Evolutionary conservation across 2,329 filamentous ascomycete species (phyloP).

Genomic region (Bipolaris sorokiniana): DNA sequence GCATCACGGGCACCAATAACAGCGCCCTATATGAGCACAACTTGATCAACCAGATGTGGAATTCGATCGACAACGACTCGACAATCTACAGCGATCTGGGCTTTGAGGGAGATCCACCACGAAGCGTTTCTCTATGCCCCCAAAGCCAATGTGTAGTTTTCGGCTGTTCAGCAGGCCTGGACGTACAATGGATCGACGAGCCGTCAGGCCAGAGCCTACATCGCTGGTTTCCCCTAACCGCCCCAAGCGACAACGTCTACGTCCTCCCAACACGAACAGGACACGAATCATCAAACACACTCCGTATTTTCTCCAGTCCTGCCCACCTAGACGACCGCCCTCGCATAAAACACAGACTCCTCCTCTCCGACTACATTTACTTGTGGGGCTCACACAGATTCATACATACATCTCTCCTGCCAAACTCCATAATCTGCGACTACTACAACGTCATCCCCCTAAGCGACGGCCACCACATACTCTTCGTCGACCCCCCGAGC

Average conservation of each 20-base stretch:
- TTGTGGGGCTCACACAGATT: constrained; percentile 34
- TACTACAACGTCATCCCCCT: constrained; percentile 69
- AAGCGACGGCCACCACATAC: constrained; percentile 68
- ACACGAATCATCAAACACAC: constrained; percentile 61
- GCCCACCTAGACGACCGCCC: constrained; percentile 13
- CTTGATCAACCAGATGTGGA: constrained; percentile 42
- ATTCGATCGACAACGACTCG: constrained; percentile 40
- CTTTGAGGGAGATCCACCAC: constrained; percentile 66
- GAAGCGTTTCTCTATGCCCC: constrained; percentile 70
- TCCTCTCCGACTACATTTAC: constrained; percentile 14
- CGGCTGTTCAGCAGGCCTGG: constrained; percentile 67
- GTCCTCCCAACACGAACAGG: constrained; percentile 64
- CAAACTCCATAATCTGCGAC: constrained; percentile 50
- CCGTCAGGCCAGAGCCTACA: constrained; percentile 58
- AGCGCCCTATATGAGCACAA: constrained; percentile 29
- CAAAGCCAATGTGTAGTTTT: constrained; percentile 69
- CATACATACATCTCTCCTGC: constrained; percentile 18
- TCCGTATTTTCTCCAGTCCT: constrained; percentile 68
- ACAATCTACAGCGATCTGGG: constrained; percentile 62
- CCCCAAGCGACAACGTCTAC: constrained; percentile 62
- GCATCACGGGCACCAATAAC: constrained; percentile 33
- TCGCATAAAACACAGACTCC: constrained; percentile 33
- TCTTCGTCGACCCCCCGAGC: constrained; percentile 67
- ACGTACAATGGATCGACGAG: constrained; percentile 66
- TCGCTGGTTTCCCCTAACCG: constrained; percentile 62